Evolutionary conservation across 306 rosid genomes (phyloP), one percentile per base, ranked within the genome.

Genomic region (Vicia sativa): DNA sequence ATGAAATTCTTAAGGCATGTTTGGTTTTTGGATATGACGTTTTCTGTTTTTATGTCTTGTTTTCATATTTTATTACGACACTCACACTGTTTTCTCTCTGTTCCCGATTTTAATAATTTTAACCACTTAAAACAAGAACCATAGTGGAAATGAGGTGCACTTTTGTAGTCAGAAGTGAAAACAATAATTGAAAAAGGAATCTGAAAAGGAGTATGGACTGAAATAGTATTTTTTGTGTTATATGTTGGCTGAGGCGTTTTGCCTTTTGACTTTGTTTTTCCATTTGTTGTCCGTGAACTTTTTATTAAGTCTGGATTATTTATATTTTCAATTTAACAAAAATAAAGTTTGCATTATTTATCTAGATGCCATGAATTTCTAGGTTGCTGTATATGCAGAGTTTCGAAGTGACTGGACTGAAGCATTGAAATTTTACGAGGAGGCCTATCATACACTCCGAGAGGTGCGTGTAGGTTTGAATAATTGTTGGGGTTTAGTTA

Each of bases 361-460:
- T 76, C 46, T 81, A 53, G 75, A 65, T 85, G 74, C 80, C 58
- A 65, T 75, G 79, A 68, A 83, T 68, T 75, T 82, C 63, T 81
- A 93, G 99, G 95, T 87, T 79, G 97, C 99, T 58, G 96, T 93
- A 63, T 90, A 83, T 87, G 99, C 97, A 41, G 99, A 93, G 77
- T 93, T 93, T 72, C 88, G 87, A 66, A 76, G 91, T 62, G 99
- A 90, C 74, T 93, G 99, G 99, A 77, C 60, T 63, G 99, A 93
- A 79, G 99, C 99, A 12, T 68, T 90, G 56, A 81, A 83, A 74
- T 90, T 79, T 82, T 93, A 93, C 64, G 97, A 93, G 82, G 99
- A 90, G 76, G 97, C 96, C 23, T 93, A 93, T 78, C 89, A 88
- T 71, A 84, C 82, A 12, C 77, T 90, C 54, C 87, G 95, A 62